Evolutionary conservation across 2,329 filamentous ascomycete genomes (phyloP).

Genomic region (Trichoderma hamatum): DNA sequence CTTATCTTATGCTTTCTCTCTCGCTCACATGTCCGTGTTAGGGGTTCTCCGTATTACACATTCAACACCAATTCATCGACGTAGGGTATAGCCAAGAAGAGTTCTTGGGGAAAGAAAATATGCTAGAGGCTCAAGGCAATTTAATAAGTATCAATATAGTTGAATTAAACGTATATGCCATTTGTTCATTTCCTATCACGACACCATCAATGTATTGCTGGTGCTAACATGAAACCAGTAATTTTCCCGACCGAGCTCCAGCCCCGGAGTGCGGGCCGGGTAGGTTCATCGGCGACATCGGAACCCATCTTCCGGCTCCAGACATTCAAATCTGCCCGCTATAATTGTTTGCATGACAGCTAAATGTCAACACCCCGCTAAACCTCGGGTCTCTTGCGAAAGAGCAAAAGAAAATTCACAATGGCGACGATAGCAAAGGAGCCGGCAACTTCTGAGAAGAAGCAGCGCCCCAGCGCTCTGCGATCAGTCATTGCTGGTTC

Average conservation of each 20-base stretch:
- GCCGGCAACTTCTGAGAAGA: slow-evolving; percentile 35
- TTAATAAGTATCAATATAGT: neutral
- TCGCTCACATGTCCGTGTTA: no score
- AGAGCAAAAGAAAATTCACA: neutral
- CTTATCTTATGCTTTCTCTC: no score
- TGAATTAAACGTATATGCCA: neutral
- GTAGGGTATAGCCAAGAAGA: neutral
- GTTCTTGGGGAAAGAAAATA: neutral
- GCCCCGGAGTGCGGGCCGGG: slow-evolving; percentile 20
- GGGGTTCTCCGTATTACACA: neutral
- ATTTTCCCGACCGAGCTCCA: slow-evolving; percentile 24
- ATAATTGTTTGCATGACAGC: neutral
- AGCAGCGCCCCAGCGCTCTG: slow-evolving; percentile 71
- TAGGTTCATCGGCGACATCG: slow-evolving; percentile 26
- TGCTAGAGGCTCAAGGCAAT: neutral
- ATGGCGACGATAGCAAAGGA: slow-evolving; percentile 39
- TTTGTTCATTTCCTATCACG: neutral
- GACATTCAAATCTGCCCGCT: slow-evolving; percentile 12
- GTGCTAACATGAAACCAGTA: slow-evolving; percentile 18
- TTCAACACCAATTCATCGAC: neutral
- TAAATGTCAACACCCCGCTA: neutral
- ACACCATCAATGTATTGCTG: neutral
- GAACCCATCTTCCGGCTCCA: slow-evolving; percentile 25
- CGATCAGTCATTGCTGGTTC: slow-evolving; percentile 91
- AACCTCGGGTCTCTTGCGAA: neutral